Percentiles rank a stretch among this genome's conserved stretches.
phyloP scores from a whole-genome alignment of 306 rosid species.

The Lagenaria siceraria region DNA sequence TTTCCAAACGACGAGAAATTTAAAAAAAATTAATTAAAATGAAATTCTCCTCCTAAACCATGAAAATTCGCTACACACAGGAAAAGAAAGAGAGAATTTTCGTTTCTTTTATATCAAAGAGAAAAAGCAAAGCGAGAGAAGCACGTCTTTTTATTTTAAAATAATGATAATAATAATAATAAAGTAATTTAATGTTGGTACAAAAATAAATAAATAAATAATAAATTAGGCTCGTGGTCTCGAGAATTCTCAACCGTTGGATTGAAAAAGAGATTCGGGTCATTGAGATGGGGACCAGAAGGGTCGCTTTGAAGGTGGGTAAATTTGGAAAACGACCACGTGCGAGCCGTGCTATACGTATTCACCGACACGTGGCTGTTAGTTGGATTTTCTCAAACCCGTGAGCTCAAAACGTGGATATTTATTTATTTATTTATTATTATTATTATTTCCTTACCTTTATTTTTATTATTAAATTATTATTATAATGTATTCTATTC shows the following conservation, averaged over 20 bases:
- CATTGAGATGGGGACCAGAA: constrained; percentile 11
- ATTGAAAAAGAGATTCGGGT: constrained; percentile 15
- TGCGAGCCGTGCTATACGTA: constrained; percentile 10
- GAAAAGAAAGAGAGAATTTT: not conserved
- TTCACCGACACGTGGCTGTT: not conserved
- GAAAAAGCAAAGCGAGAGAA: not conserved
- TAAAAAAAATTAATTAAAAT: too few species aligned
- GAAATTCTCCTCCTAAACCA: not conserved
- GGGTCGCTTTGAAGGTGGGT: constrained; percentile 12
- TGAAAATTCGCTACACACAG: not conserved
- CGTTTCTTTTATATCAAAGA: not conserved
- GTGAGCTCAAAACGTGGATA: constrained; percentile 10
- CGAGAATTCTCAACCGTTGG: constrained; percentile 18
- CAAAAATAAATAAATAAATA: not conserved
- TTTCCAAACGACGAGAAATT: not conserved
- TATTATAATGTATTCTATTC: not conserved
- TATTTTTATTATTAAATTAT: not conserved
- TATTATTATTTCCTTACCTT: not conserved
- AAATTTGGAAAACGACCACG: constrained; percentile 28
- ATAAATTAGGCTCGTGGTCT: not conserved
- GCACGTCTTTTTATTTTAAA: not conserved
- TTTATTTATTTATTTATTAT: too few species aligned
- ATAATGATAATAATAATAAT: not conserved
- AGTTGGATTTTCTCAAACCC: not conserved
- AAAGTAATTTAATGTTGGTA: not conserved